Base-by-base conservation (phyloP, 169 alveolate species). In the Eimeria maxima region DNA sequence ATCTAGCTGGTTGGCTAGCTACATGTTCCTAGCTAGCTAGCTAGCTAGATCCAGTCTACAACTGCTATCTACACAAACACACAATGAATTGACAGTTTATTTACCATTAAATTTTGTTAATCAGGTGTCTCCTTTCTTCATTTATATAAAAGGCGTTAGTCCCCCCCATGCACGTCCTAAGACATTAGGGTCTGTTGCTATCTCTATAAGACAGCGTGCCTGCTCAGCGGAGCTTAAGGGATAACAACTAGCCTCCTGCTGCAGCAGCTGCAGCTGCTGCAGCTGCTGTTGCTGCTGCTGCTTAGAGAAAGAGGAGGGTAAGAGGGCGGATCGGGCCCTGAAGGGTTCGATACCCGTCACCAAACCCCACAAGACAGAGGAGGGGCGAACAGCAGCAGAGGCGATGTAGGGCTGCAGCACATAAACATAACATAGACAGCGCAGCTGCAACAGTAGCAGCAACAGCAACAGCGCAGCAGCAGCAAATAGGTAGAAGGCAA, bases 141-240 rank as follows among this genome's bases (percentile, higher is more conserved):
- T 53, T 53, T 53, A 53, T 53, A 53, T 50, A 63, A 71, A 90
- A 24, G 95, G 60, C 1, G 53, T 80, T 14, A 53, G 4, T 5
- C 96, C 96, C 16, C 33, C n/a, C 92, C 91, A 92, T 6, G 96
- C 96, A 13, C 96, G 13, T 16, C 96, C 96, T n/a, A 92, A 84
- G 42, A 92, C 84, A 44, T 76, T 80, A 33, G 92, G 83, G 86
- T 92, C 96, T 27, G 84, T 42, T 2, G 96, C 96, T 16, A 92
- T 33, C 7, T 92, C 92, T 13, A 92, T 4, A 55, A 92, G 96
- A 42, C 93, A 73, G 53, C 8, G 71, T 33, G 96, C 96, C 29
- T 92, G 96, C 27, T 92, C 96, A 10, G 60, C 81, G 42, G 73
- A 55, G 14, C 44, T 78, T 33, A 22, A 6, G 1, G 7, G 45